Conservation (phyloP, 106 monocot genomes). For the Platanthera guangdongensis region DNA sequence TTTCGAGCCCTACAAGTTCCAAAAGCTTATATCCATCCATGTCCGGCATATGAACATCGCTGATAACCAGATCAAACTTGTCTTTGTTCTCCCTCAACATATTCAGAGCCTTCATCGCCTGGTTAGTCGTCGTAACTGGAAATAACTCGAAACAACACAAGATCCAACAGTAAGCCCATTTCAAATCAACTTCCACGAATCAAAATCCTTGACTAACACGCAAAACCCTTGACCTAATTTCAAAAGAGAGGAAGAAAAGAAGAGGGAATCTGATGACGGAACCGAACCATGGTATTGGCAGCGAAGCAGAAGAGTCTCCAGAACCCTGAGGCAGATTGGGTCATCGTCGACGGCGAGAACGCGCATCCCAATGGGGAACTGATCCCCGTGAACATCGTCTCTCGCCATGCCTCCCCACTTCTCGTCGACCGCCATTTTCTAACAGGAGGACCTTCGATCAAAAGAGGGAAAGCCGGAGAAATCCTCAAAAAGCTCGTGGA, state of each 20-base stretch:
- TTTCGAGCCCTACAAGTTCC: slow-evolving; percentile 69
- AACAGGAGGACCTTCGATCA: background rate
- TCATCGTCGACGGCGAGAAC: slow-evolving; percentile 44
- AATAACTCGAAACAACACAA: background rate
- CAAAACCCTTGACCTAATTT: background rate
- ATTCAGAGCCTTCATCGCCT: slow-evolving; percentile 37
- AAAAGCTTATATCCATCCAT: slow-evolving; percentile 78
- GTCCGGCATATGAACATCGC: slow-evolving; percentile 77
- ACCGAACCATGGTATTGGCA: slow-evolving; percentile 32
- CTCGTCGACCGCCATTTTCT: slow-evolving; percentile 10
- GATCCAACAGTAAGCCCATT: background rate
- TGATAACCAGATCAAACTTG: slow-evolving; percentile 69
- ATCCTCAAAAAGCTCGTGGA: background rate
- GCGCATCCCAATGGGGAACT: slow-evolving; percentile 36
- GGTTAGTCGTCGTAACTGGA: slow-evolving; percentile 47
- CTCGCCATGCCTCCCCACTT: slow-evolving; percentile 4
- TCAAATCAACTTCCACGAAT: background rate
- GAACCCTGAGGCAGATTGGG: slow-evolving; percentile 25
- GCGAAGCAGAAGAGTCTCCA: slow-evolving; percentile 25
- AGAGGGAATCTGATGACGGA: background rate
- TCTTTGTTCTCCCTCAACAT: slow-evolving; percentile 56
- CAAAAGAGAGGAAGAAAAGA: background rate
- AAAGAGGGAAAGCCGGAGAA: background rate
- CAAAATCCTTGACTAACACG: background rate
- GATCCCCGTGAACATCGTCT: slow-evolving; percentile 13